Evolutionary conservation across 768 basidiomycete species (phyloP), one percentile per base, ranked within the genome.

Genomic region (Leucocoprinus leucothites): DNA sequence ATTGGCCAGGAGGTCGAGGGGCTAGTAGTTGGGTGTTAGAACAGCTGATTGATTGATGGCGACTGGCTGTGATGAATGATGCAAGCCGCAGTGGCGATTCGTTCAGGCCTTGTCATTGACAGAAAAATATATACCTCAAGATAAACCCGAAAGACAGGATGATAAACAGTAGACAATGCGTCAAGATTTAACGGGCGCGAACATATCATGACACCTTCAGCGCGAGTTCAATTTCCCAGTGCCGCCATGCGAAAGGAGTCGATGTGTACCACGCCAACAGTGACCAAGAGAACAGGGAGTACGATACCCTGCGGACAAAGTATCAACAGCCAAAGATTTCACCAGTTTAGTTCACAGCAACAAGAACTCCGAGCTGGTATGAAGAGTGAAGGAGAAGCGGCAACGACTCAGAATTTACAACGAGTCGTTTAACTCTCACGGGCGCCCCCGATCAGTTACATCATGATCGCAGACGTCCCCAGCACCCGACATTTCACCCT

Each of bases 31-130:
- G 22, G 9, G 42, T 8, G 42, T 18, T 43, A n/a, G 42, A 43
- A 43, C 4, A 19, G 4, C 31, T 36, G 48, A 38, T 49, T 49
- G 48, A 49, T 49, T 49, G 48, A 49, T 49, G 7, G 18, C 47
- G 13, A 8, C 18, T 9, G 13, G 9, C 24, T 1, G n/a, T n/a
- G 18, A 31, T 31, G 31, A 5, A 31, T 31, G 31, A 31, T 31
- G 31, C 6, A 11, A 31, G 11, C 6, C 5, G 11, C 5, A 31
- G 11, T 11, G 31, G 11, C 11, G 31, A 31, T 31, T 31, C 31
- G 31, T 31, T n/a, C n/a, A n/a, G n/a, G n/a, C 31, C 5, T 11
- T 11, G 31, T 31, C 31, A 31, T n/a, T n/a, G 31, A 31, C 31
- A 31, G 31, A 31, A 31, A n/a, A n/a, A n/a, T n/a, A n/a, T n/a